Base-by-base conservation (phyloP, 1,284 basidiomycete species). In the Entoloma clypeatum region DNA sequence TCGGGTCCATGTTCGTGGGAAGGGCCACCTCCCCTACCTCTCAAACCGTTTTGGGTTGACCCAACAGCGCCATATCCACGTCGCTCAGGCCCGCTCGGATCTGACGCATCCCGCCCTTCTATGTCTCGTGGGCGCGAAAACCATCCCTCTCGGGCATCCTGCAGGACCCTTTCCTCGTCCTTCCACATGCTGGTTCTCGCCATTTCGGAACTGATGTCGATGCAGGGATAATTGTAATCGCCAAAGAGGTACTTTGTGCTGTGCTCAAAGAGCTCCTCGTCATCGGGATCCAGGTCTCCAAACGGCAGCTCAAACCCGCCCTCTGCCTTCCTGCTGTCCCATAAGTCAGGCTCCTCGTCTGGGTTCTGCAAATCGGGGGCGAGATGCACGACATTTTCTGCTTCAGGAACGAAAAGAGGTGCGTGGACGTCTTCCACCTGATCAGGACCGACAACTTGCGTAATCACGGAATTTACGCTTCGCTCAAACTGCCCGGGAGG, bases 171-270 rank as follows among this genome's bases (percentile, higher is more conserved):
- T 57, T 85, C 83, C 58, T 82, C 81, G 53, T 81, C 84, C 31
- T 75, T 73, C 85, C 83, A 84, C 62, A 88, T 85, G 30, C 61
- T 61, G 43, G 59, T 61, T 49, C 77, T 67, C 26, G 86, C 86
- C 38, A 69, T 61, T 64, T 92, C 79, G 33, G 87, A 79, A 58
- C 82, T 90, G 25, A 90, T 82, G 55, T 94, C 92, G 45, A 94
- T 83, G 50, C 81, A 84, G 1, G 91, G 91, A 59, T 95, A 96
- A 52, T 87, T 81, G 57, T 93, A 92, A 65, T 97, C 92, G 7
- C 95, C 96, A 54, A 95, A 92, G 16, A 92, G 67, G 41, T 90
- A 84, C 49, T 75, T 72, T 52, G 78, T 75, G 54, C 84, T 82
- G 37, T 86, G 72, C 13, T 64, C 66, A 54, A 83, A 94, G 31